Base-by-base conservation (phyloP, 371 early-diverging fungal species). In the Circinella umbellata region DNA sequence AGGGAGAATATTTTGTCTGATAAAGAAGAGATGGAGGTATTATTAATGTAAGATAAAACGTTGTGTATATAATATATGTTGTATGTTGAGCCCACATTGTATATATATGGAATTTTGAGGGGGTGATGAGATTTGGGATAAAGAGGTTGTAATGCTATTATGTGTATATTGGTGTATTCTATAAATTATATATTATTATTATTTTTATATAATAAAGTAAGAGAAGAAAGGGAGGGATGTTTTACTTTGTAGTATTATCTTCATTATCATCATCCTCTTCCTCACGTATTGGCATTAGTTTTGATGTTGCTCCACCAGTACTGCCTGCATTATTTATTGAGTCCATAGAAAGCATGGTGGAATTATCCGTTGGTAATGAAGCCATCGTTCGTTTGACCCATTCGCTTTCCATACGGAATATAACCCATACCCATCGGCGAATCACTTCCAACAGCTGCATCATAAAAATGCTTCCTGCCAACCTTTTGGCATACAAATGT, bases 341-440 rank as follows among this genome's bases (percentile, higher is more conserved):
- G 9, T 70, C 70, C 46, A 63, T 39, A 9, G 39, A 9, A 15
- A 59, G 14, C 8, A 54, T 15, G n/a, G 14, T 55, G 18, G 47
- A 10, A 47, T 55, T 51, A 47, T 63, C 55, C 3, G 72, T 68
- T 0, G 82, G 82, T 35, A 82, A 49, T 6, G 69, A 54, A 18
- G 37, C 74, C 54, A 76, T 76, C 0, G 74, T 64, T 37, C 81
- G 82, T 64, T 85, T 85, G 4, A 92, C 88, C 91, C 89, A 91
- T 75, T 93, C 94, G 49, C 86, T 82, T 79, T 98, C 98, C 60
- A 96, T 76, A 18, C 97, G 79, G 74, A 96, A 92, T 61, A 95
- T 91, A 0, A 94, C 91, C 98, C 98, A 98, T 60, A 96, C 80
- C 92, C 96, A 96, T 53, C 98, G 82, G 62, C 98, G 70, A 27